Conservation (phyloP, 1,284 basidiomycete genomes). For the Naganishia albida region DNA sequence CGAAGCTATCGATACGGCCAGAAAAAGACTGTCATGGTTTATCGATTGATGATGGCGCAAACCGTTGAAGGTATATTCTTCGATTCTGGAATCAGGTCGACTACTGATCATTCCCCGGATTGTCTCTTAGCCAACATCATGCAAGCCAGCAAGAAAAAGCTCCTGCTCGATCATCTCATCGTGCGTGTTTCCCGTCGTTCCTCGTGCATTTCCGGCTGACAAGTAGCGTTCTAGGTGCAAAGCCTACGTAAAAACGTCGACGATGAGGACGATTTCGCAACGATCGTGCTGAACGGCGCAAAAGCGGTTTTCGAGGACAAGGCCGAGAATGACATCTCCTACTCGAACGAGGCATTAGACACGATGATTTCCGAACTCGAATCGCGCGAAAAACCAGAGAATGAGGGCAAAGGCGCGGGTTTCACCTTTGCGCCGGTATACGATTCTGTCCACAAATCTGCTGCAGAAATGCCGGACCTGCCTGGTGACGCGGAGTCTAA, state of each 20-base stretch:
- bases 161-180: slow-evolving; percentile 85
- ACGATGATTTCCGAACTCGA: slow-evolving; percentile 81
- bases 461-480: slow-evolving; percentile 60
- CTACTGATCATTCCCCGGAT: neutral
- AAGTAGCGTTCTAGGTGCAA: slow-evolving; percentile 58
- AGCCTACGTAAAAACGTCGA: slow-evolving; percentile 78
- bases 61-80: slow-evolving; percentile 72
- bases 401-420: slow-evolving; percentile 44
- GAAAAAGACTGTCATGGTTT: slow-evolving; percentile 67
- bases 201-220: neutral
- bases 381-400: slow-evolving; percentile 63
- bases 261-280: slow-evolving; percentile 69
- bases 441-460: slow-evolving; percentile 33
- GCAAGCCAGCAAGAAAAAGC: slow-evolving; percentile 83
- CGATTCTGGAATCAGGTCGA: slow-evolving; percentile 10
- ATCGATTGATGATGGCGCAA: slow-evolving; percentile 86
- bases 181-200: slow-evolving; percentile 47
- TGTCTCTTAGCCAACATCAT: slow-evolving; percentile 71
- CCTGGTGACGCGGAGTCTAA: slow-evolving; percentile 56
- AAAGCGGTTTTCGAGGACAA: slow-evolving; percentile 72
- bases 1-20: slow-evolving; percentile 67
- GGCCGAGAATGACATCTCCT: slow-evolving; percentile 64
- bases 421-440: slow-evolving; percentile 35
- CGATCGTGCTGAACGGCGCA: slow-evolving; percentile 79
- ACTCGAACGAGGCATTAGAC: slow-evolving; percentile 75